These are phyloP conservation scores for Fusarium stilboides DNA, from an alignment of 2,329 filamentous ascomycete genomes.

Conservation along the genomic window DNA sequence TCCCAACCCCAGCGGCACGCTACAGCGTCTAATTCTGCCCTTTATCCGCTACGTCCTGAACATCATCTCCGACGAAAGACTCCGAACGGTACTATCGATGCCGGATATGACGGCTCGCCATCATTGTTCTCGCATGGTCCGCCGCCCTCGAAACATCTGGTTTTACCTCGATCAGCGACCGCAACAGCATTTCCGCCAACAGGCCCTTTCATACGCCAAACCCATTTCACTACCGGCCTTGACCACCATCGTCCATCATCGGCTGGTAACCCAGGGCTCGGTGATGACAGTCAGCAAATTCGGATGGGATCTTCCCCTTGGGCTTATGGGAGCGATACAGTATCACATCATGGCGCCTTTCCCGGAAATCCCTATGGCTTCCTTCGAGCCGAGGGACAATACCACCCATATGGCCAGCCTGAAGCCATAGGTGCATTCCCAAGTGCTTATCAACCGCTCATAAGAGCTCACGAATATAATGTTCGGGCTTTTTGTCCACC, in stretches of 20 bases:
- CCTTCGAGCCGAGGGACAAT: slow-evolving; percentile 29
- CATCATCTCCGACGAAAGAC: slow-evolving; percentile 92
- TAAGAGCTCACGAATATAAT: slow-evolving; percentile 57
- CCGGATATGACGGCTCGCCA: slow-evolving; percentile 89
- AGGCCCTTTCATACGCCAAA: slow-evolving; percentile 28
- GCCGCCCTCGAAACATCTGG: slow-evolving; percentile 86
- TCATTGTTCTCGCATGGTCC: slow-evolving; percentile 80
- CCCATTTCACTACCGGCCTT: slow-evolving; percentile 28
- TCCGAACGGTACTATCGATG: slow-evolving; percentile 91
- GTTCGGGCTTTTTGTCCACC: slow-evolving; percentile 58
- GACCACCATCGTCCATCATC: slow-evolving; percentile 34
- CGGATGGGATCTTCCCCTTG: slow-evolving; percentile 33
- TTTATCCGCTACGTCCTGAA: slow-evolving; percentile 64
- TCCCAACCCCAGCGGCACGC: slow-evolving; percentile 48
- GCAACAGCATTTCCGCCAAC: slow-evolving; percentile 36
- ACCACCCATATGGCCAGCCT: slow-evolving; percentile 32
- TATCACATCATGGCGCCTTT: slow-evolving; percentile 32
- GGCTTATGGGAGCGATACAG: slow-evolving; percentile 31
- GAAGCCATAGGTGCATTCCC: slow-evolving; percentile 40
- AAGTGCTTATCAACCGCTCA: slow-evolving; percentile 51
- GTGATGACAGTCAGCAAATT: slow-evolving; percentile 31
- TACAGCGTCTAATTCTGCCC: slow-evolving; percentile 27
- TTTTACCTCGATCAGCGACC: slow-evolving; percentile 71
- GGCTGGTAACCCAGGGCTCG: slow-evolving; percentile 25
- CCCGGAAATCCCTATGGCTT: slow-evolving; percentile 30